Conservation (phyloP, 129 eudicot genomes). For the Artemisia annua region DNA sequence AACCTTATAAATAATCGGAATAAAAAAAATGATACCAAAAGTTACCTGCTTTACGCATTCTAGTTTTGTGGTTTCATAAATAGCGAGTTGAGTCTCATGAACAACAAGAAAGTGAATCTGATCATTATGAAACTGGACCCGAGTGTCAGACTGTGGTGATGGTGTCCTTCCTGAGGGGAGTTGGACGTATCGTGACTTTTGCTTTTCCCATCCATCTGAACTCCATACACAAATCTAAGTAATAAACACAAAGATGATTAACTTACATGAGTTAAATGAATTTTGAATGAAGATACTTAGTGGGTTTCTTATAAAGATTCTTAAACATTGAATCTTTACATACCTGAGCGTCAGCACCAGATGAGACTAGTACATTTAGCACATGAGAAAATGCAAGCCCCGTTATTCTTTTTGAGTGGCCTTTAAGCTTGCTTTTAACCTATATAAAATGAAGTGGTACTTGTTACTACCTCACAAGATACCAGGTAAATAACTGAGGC, state of each 20-base stretch:
- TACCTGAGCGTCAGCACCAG: constrained; percentile 99
- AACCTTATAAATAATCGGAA: not conserved
- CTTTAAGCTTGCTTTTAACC: constrained; percentile 98
- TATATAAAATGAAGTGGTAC: constrained; percentile 21
- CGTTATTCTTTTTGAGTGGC: constrained; percentile 85
- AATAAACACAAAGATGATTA: constrained; percentile 3
- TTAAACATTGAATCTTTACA: constrained; percentile 10
- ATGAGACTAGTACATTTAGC: constrained; percentile 75
- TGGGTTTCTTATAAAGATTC: not conserved
- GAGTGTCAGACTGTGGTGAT: constrained; percentile 67
- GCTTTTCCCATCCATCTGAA: constrained; percentile 92
- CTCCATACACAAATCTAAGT: constrained; percentile 83
- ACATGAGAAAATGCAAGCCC: constrained; percentile 88
- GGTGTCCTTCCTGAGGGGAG: constrained; percentile 70
- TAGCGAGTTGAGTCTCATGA: constrained; percentile 89
- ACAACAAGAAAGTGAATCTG: constrained; percentile 80
- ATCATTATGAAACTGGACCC: constrained; percentile 92
- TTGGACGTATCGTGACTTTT: constrained; percentile 56
- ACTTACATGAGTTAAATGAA: not conserved
- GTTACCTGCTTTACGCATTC: constrained; percentile 83
- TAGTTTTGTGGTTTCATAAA: constrained; percentile 73
- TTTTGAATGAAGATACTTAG: not conserved
- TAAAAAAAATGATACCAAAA: not conserved
- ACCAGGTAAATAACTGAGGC: not conserved
- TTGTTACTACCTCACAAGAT: not conserved